Base-by-base conservation (phyloP, 129 eudicot species). In the Chrysanthemum makinoi region DNA sequence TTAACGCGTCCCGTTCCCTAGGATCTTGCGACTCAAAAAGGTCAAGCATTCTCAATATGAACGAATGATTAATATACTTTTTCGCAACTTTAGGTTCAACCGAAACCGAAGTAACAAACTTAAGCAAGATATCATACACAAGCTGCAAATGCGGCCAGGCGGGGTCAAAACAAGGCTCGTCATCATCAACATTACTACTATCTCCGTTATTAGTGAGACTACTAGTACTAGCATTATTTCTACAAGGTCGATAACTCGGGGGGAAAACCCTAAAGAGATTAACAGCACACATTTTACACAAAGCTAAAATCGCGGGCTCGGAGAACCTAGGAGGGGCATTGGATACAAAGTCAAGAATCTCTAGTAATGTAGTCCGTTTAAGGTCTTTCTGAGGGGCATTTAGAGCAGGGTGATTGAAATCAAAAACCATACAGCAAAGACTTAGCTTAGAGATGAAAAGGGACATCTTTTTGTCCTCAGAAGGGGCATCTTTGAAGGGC, bases 401-500 rank as follows among this genome's bases (percentile, higher is more conserved):
- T 77, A 85, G 89, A 33, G 69, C 35, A 2, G 96, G 95, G n/a
- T 85, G 84, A 63, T 44, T 81, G 46, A 89, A 94, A 79, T 89
- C 95, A n/a, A 94, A 89, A 49, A 88, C 95, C 63, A 89, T 83
- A 79, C 95, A 87, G 65, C 98, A 94, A 7, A 94, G 89, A 62
- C 96, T 89, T 68, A 94, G 80, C 90, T 94, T 94, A 75, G 95
- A 87, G 56, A 94, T 85, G 75, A 94, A 94, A 75, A 94, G 96
- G 61, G 81, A 87, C 95, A 86, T 85, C 68, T 82, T 94, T 76
- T 94, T 39, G 10, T 39, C 96, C 4, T 92, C 77, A 68, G 76
- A 65, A 2, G 96, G 86, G 8, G 91, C 98, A 77, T 94, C 96
- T 68, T 89, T 89, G 75, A 94, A 94, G 14, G 98, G 86, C 20